Conservation (phyloP, 129 eudicot genomes). For the Centrapalus pauciflorus region DNA sequence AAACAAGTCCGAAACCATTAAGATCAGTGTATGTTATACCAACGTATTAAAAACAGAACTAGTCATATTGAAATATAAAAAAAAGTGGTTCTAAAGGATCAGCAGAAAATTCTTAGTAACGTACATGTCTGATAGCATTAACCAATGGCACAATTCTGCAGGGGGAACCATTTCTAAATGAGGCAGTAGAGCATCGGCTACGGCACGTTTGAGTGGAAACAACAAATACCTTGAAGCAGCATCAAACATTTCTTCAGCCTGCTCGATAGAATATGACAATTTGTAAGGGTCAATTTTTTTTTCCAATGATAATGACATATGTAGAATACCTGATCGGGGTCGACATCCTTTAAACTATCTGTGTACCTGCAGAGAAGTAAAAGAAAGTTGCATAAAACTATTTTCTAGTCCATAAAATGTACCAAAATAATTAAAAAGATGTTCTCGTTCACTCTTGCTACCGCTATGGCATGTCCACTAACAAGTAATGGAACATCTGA, state of each 20-base stretch:
- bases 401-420: neutral
- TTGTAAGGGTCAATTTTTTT: neutral
- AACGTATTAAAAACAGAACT: too few species aligned
- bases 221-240: conserved; percentile 93
- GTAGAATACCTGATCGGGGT: conserved; percentile 80
- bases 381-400: neutral
- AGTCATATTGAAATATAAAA: neutral
- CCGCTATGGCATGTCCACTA: neutral
- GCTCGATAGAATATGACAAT: conserved; percentile 15
- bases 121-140: conserved; percentile 81
- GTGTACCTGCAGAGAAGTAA: conserved; percentile 66
- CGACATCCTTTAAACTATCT: conserved; percentile 61
- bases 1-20: conserved; percentile 1
- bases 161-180: conserved; percentile 82
- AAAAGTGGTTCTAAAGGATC: neutral
- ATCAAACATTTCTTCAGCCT: conserved; percentile 99
- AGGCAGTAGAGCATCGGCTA: conserved; percentile 86
- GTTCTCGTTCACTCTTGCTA: too few species aligned
- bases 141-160: conserved; percentile 84
- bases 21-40: neutral
- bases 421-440: neutral
- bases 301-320: neutral
- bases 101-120: conserved; percentile 14
- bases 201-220: conserved; percentile 95
- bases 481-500: neutral